Percentiles rank a stretch among this genome's conserved stretches.
Conservation (phyloP, 139 green algal species). For the Spirogloea muscicola region DNA sequence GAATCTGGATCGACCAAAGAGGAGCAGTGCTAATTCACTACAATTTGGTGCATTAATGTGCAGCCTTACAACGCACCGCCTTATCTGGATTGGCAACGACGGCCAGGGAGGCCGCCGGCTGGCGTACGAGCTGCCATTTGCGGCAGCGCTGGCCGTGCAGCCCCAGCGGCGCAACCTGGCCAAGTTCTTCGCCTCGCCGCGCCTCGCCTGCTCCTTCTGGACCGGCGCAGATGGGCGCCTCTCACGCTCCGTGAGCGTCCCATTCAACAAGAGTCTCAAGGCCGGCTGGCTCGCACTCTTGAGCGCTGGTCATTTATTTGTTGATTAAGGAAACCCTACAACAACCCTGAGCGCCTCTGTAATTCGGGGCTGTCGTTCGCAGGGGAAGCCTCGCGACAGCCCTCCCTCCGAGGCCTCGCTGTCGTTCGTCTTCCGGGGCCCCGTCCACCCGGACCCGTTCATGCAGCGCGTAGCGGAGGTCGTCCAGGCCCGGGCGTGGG, state of each 20-base stretch:
- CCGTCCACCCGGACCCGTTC: neutral
- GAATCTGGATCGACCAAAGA: too few species aligned
- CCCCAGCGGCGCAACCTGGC: neutral
- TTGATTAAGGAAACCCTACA: neutral
- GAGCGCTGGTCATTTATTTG: neutral
- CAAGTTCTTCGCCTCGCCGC: constrained; percentile 31
- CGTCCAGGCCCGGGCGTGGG: constrained; percentile 14
- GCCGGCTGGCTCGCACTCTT: neutral
- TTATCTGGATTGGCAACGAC: constrained; percentile 37
- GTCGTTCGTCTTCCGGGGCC: neutral
- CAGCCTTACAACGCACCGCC: constrained; percentile 34
- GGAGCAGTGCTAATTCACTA: neutral
- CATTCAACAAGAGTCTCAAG: constrained; percentile 2
- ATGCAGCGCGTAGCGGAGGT: constrained; percentile 19
- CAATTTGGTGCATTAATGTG: neutral
- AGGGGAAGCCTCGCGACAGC: neutral
- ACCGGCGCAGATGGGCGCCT: neutral
- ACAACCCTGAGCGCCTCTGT: neutral
- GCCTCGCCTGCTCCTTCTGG: neutral
- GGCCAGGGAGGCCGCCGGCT: neutral
- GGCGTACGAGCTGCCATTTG: constrained; percentile 2
- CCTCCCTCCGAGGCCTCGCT: neutral
- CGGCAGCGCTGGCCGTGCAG: neutral
- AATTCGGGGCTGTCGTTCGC: neutral
- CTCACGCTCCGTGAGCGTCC: neutral